These are phyloP conservation scores for Diaporthe sp. DNA, from an alignment of 2,329 filamentous ascomycete species.

Conservation along the genomic window DNA sequence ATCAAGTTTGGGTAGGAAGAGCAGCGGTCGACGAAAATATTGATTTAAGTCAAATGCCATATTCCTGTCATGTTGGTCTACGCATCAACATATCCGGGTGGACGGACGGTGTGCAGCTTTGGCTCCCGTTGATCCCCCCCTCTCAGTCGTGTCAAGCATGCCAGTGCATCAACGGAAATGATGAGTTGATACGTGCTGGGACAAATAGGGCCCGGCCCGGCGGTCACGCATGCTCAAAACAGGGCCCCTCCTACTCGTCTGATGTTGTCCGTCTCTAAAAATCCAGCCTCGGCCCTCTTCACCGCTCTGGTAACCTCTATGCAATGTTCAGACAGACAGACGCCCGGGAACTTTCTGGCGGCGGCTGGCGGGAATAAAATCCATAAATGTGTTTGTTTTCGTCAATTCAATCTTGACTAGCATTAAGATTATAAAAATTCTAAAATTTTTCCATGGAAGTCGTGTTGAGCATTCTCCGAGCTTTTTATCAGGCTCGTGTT, in stretches of 20 bases:
- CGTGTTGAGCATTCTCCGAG: not conserved
- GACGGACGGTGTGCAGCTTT: not conserved
- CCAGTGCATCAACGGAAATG: not conserved
- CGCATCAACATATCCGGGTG: no score
- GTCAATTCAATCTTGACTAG: not conserved
- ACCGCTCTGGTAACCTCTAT: not conserved
- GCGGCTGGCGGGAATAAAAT: not conserved
- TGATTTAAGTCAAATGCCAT: no score
- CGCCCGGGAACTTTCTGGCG: not conserved
- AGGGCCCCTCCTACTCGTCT: not conserved
- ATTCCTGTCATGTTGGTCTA: no score
- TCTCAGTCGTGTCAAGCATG: no score
- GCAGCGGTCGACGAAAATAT: no score
- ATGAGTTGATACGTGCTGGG: not conserved
- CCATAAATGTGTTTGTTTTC: not conserved
- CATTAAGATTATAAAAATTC: constrained; percentile 21
- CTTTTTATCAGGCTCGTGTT: not conserved
- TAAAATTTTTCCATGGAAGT: not conserved
- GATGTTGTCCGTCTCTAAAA: not conserved
- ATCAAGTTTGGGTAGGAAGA: not conserved
- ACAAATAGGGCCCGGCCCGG: not conserved
- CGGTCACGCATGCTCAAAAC: not conserved
- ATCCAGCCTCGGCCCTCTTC: not conserved
- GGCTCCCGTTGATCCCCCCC: not conserved
- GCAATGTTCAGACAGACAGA: not conserved